A percentile compares a stretch with the other conserved stretches of the same genome.
Conservation (phyloP, 768 basidiomycete genomes). For the Terana coerulea region DNA sequence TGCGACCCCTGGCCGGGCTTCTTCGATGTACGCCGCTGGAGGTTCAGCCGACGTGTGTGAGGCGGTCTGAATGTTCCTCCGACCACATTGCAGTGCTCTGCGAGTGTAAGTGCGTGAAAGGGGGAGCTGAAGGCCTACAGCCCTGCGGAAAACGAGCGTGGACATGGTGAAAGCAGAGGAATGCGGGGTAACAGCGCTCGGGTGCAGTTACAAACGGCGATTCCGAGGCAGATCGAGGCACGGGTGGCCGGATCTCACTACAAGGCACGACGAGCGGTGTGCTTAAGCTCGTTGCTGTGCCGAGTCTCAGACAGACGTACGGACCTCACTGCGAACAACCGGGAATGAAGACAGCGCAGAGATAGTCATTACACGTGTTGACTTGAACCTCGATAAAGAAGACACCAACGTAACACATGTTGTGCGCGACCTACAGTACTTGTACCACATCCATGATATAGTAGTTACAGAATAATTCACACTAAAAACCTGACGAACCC, state of each 20-base stretch:
- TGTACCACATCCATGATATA: slow-evolving; percentile 2
- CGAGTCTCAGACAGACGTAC: too few relatives aligned
- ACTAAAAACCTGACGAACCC: slow-evolving; percentile 4
- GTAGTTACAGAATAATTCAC: slow-evolving; percentile 5
- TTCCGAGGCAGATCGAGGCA: too few relatives aligned
- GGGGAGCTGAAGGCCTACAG: background rate
- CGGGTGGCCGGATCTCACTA: too few relatives aligned
- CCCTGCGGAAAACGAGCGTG: background rate
- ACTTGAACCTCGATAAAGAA: background rate
- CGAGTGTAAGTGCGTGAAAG: too few relatives aligned
- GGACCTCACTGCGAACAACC: too few relatives aligned
- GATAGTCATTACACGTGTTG: slow-evolving; percentile 10
- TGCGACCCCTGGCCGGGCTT: slow-evolving; percentile 57
- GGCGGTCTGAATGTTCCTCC: slow-evolving; percentile 11
- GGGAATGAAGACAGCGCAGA: background rate
- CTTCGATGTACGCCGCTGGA: slow-evolving; percentile 44
- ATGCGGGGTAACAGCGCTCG: slow-evolving; percentile 4
- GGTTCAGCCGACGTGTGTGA: slow-evolving; percentile 5
- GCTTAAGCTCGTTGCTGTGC: too few relatives aligned
- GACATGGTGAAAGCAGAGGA: background rate
- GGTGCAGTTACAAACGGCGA: too few relatives aligned
- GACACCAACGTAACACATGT: slow-evolving; percentile 6
- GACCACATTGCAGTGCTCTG: background rate
- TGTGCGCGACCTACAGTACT: slow-evolving; percentile 6
- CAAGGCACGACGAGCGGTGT: too few relatives aligned